Conservation (phyloP, 2,329 filamentous ascomycete genomes). For the Pestalotiopsis sp. region DNA sequence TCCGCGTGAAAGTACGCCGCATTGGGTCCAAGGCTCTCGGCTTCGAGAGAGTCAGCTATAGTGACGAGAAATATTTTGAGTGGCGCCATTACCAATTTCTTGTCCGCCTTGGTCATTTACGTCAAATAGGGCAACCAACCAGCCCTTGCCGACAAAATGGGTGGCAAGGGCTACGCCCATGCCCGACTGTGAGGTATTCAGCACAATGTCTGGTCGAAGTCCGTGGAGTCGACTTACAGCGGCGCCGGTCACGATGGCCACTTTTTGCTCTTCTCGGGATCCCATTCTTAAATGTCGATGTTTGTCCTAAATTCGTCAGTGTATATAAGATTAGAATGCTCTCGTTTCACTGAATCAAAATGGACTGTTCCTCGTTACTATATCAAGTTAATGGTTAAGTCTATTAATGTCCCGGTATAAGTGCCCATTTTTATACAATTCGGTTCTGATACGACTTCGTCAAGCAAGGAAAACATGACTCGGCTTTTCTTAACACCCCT, state of each 20-base stretch:
- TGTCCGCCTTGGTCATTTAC: slow-evolving; percentile 34
- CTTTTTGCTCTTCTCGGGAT: slow-evolving; percentile 18
- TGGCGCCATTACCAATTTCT: slow-evolving; percentile 29
- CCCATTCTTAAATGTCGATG: background rate
- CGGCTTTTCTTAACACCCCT: background rate
- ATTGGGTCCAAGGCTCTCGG: slow-evolving; percentile 16
- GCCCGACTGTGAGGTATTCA: slow-evolving; percentile 39
- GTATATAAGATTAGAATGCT: too few relatives aligned
- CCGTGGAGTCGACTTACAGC: slow-evolving; percentile 32
- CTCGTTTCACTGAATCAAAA: too few relatives aligned
- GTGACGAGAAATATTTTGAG: background rate
- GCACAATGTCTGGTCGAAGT: background rate
- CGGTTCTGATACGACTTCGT: background rate
- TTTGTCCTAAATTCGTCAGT: too few relatives aligned
- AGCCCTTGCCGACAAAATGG: slow-evolving; percentile 25
- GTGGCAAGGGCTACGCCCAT: slow-evolving; percentile 45
- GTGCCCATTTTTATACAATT: background rate
- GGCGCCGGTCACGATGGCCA: slow-evolving; percentile 42
- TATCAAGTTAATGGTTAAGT: too few relatives aligned
- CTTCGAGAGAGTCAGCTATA: background rate
- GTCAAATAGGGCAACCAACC: slow-evolving; percentile 39
- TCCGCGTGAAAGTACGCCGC: slow-evolving; percentile 46
- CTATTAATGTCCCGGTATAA: background rate
- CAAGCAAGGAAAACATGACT: background rate
- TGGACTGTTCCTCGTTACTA: too few relatives aligned